Percentiles rank a stretch among this genome's conserved stretches.
Evolutionary conservation across 2,329 filamentous ascomycete species (phyloP).

Genomic region (Ophiostoma tasmaniense): DNA sequence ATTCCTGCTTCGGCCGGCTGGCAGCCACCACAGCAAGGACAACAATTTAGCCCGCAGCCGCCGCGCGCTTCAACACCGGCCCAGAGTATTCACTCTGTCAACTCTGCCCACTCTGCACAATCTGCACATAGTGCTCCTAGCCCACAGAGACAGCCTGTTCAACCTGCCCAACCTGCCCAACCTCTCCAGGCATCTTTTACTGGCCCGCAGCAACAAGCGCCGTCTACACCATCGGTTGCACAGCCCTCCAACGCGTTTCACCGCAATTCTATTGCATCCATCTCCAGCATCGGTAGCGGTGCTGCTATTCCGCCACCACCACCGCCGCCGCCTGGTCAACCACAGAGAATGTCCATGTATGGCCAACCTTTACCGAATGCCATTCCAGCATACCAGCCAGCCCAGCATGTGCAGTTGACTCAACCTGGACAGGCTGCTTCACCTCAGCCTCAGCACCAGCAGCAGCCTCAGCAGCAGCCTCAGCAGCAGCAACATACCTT

Average conservation of each 20-base stretch:
- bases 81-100: constrained; percentile 10
- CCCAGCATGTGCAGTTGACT: not conserved
- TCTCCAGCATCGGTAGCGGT: not conserved
- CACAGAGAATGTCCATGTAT: constrained; percentile 14
- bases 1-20: not conserved
- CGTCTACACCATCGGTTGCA: constrained; percentile 16
- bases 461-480: too few species aligned
- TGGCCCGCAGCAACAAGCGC: constrained; percentile 5
- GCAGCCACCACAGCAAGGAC: not conserved
- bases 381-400: constrained; percentile 6
- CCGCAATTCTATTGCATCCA: constrained; percentile 10
- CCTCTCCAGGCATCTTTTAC: not conserved
- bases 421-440: not conserved
- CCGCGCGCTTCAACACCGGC: constrained; percentile 9
- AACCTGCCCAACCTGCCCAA: not conserved
- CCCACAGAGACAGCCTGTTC: not conserved
- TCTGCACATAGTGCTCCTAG: not conserved
- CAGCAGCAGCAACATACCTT: not conserved
- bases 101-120: constrained; percentile 8
- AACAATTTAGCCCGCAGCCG: not conserved
- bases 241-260: constrained; percentile 12
- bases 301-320: not conserved
- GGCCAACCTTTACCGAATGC: not conserved
- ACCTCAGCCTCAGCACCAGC: not conserved
- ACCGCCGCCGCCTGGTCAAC: not conserved